These are phyloP conservation scores for Trichophyton benhamiae DNA, from an alignment of 2,329 filamentous ascomycete genomes.

Conservation along the genomic window DNA sequence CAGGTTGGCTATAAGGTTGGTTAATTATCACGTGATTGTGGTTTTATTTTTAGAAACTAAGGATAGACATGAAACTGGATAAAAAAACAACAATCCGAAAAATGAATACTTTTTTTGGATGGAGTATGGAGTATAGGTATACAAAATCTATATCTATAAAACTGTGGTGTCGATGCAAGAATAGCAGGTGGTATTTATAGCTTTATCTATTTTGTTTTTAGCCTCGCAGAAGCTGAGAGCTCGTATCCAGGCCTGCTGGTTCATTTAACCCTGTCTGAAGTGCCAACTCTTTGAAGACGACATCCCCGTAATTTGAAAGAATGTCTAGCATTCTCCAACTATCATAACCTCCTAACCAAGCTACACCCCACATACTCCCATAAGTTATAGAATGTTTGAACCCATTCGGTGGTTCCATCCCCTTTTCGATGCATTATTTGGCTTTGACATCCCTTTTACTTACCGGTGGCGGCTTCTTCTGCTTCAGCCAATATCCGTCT, in stretches of 20 bases:
- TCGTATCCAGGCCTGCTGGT: not conserved
- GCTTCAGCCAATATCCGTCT: slow-evolving; percentile 31
- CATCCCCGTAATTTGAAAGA: no score
- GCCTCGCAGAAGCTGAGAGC: not conserved
- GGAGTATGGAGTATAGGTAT: no score
- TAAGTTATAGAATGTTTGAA: not conserved
- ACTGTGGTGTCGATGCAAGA: no score
- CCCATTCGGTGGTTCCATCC: slow-evolving; percentile 8
- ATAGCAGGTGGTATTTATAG: no score
- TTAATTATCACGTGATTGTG: no score
- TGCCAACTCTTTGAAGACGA: not conserved
- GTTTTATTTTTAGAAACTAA: no score
- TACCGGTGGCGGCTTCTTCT: slow-evolving; percentile 35
- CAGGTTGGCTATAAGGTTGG: no score
- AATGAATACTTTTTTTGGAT: no score
- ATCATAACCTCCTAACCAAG: not conserved
- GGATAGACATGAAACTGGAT: no score
- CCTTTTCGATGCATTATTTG: slow-evolving; percentile 25
- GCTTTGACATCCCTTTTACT: slow-evolving; percentile 26
- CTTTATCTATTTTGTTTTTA: not conserved
- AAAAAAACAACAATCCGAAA: no score
- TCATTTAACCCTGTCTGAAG: not conserved
- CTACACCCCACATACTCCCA: not conserved
- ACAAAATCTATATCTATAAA: no score
- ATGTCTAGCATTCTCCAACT: not conserved